A percentile compares a stretch with the other conserved stretches of the same genome.
These are phyloP conservation scores for Alternaria triticimaculans DNA, from an alignment of 2,329 filamentous ascomycete genomes.

Conservation along the genomic window DNA sequence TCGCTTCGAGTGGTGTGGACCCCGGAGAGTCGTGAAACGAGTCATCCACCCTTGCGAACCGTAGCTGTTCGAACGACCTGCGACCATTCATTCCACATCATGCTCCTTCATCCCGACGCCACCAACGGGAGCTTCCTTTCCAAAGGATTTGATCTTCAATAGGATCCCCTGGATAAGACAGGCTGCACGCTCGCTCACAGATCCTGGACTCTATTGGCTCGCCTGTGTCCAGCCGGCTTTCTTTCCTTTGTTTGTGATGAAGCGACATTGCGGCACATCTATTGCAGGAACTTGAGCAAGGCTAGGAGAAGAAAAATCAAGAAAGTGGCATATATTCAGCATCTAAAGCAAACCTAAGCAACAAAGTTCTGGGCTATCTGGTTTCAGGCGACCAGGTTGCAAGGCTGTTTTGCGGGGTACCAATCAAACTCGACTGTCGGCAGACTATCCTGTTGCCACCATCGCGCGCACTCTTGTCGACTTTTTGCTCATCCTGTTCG, in stretches of 20 bases:
- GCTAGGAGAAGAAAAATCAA: conserved; percentile 6
- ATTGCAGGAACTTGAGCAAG: background rate
- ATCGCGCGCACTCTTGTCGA: background rate
- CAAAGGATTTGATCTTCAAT: conserved; percentile 3
- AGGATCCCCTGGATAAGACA: background rate
- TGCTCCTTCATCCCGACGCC: conserved; percentile 1
- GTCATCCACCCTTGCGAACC: background rate
- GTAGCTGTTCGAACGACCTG: background rate
- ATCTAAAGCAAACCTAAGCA: conserved; percentile 5
- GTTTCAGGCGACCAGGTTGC: conserved; percentile 9
- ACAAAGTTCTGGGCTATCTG: conserved; percentile 15
- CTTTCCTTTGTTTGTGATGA: conserved; percentile 5
- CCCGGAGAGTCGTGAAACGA: conserved; percentile 1
- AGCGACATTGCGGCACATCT: conserved; percentile 7
- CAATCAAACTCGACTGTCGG: conserved; percentile 2
- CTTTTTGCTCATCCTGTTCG: background rate
- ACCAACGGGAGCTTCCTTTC: conserved; percentile 8
- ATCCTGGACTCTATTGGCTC: background rate
- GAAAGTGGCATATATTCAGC: background rate
- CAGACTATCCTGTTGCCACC: conserved; percentile 4
- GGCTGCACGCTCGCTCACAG: background rate
- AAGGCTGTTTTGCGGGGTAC: conserved; percentile 10
- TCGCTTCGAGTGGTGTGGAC: conserved; percentile 8
- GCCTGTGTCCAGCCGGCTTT: background rate
- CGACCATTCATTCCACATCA: background rate